phyloP scores from a whole-genome alignment of 2,329 filamentous ascomycete genomes.

The Aspergillus piperis region DNA sequence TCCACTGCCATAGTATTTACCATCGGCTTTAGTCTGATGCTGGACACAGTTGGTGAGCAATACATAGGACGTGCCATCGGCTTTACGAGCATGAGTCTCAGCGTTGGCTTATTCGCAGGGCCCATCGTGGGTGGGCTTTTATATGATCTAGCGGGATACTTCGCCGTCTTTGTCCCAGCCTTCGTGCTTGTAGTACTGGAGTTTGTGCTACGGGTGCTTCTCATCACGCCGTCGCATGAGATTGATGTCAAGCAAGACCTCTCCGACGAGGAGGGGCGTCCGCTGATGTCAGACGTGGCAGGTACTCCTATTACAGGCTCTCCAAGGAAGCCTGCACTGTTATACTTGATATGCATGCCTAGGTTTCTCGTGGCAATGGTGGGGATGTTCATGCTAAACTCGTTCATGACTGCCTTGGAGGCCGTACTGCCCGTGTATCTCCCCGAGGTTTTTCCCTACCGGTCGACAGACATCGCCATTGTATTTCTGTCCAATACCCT shows the following conservation, averaged over 20 bases:
- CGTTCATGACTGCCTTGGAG: not conserved
- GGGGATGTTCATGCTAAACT: not conserved
- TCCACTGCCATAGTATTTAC: slow-evolving; percentile 71
- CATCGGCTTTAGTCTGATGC: slow-evolving; percentile 66
- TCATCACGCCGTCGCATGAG: not conserved
- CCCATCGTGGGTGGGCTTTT: slow-evolving; percentile 62
- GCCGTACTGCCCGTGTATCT: not conserved
- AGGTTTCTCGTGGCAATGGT: not conserved
- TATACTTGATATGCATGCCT: not conserved
- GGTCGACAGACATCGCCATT: not conserved
- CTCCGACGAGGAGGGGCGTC: not conserved
- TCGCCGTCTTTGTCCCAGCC: not conserved
- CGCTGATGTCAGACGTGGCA: not conserved
- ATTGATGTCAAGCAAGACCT: not conserved
- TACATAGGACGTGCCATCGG: slow-evolving; percentile 43
- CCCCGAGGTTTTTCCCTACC: not conserved
- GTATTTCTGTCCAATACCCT: not conserved
- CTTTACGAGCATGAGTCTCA: slow-evolving; percentile 60
- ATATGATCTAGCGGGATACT: not conserved
- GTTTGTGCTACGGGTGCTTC: not conserved
- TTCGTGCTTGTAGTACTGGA: not conserved
- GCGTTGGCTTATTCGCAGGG: slow-evolving; percentile 63
- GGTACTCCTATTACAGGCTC: too few species aligned
- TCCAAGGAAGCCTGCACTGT: not conserved
- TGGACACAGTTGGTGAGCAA: slow-evolving; percentile 47